Evolutionary conservation across 108 stramenopile genomes (phyloP), one percentile per base, ranked within the genome.

Genomic region (Fistulifera pelliculosa): DNA sequence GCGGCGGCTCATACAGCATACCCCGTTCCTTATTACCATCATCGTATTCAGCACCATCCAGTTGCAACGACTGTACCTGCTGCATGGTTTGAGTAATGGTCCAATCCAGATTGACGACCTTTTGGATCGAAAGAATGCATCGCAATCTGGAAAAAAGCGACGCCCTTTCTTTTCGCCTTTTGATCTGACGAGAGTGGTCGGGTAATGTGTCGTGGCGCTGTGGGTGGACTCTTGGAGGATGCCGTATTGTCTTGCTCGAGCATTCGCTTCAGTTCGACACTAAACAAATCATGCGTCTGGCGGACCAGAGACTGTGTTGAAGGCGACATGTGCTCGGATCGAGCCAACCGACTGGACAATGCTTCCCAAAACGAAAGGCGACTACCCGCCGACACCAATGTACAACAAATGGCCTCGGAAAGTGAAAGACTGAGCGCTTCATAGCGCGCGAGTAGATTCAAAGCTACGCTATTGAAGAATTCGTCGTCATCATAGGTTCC

Each of bases 401-500:
- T 57, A 44, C 16, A 21, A 2, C 23, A n/a, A 27, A 57, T 57
- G 2, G 56, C 43, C 19, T 57, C 56, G 1, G 5, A 7, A 23
- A 40, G 13, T 2, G 56, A 44, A n/a, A 57, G 25, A 24, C 23
- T 26, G 39, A 44, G 26, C 2, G 17, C 38, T 19, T 18, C 26
- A 25, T 57, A 27, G 17, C 56, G 23, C 12, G 56, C 41, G 1
- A 57, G 43, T 14, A 57, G 11, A 26, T 44, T 57, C 41, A 57
- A 41, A 38, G 56, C 56, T 23, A 57, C 56, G 13, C 19, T 42
- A 22, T 18, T 22, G 42, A 57, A 57, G 15, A 41, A 42, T 44
- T 57, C 56, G 25, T 57, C 56, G 56, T 57, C 35, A 27, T 57
- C 56, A 18, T 40, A 57, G 4, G 42, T 40, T 42, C 43, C 18